Conservation (phyloP, 306 rosid species). For the Chamaecrista fasciculata region DNA sequence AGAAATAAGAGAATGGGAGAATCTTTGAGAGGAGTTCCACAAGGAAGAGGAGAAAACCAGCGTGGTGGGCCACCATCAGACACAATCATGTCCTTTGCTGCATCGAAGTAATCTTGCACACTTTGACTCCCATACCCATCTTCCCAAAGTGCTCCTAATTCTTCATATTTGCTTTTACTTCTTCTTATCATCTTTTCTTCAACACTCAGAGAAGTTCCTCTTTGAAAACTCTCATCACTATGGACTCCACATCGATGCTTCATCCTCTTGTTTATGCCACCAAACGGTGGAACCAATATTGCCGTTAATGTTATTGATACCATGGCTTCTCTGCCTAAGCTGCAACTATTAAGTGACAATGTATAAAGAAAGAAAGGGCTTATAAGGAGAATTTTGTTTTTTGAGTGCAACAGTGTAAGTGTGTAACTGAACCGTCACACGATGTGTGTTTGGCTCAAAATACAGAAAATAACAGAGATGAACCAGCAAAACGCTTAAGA, state of each 20-base stretch:
- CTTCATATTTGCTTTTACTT: slow-evolving; percentile 15
- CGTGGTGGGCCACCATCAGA: slow-evolving; percentile 77
- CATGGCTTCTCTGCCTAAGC: slow-evolving; percentile 51
- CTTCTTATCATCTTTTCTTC: slow-evolving; percentile 30
- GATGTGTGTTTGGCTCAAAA: neutral
- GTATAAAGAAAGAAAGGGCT: too few relatives aligned
- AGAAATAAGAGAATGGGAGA: slow-evolving; percentile 73
- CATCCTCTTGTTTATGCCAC: slow-evolving; percentile 4
- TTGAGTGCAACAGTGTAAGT: too few relatives aligned
- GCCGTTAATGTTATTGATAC: slow-evolving; percentile 37
- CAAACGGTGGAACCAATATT: slow-evolving; percentile 35
- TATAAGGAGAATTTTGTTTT: too few relatives aligned
- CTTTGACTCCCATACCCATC: slow-evolving; percentile 76
- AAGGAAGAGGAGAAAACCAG: slow-evolving; percentile 71
- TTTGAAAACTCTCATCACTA: slow-evolving; percentile 34
- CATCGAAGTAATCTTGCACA: slow-evolving; percentile 65
- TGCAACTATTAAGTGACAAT: too few relatives aligned
- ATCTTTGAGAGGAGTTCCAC: slow-evolving; percentile 48
- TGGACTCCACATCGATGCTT: slow-evolving; percentile 27
- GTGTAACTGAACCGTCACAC: neutral
- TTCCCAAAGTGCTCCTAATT: slow-evolving; percentile 64
- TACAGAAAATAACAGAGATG: neutral
- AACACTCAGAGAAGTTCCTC: slow-evolving; percentile 36
- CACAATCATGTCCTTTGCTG: slow-evolving; percentile 42
- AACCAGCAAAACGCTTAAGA: neutral